A percentile compares a stretch with the other conserved stretches of the same genome.
These are phyloP conservation scores for Myriosclerotinia duriaeana DNA, from an alignment of 2,329 filamentous ascomycete genomes.

Conservation along the genomic window DNA sequence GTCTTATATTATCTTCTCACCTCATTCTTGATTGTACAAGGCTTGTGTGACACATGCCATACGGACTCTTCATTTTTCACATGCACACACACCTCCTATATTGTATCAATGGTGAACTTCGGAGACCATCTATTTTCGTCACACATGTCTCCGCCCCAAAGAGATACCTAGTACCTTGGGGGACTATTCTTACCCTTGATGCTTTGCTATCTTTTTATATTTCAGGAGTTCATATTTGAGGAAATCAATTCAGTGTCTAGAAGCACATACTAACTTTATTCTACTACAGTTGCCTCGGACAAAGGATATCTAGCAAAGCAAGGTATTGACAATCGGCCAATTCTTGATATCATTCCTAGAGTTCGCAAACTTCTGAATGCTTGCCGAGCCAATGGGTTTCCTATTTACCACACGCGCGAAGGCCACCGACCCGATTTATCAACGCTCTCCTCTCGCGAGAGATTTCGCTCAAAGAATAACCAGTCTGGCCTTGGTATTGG, in stretches of 20 bases:
- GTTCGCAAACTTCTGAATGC: constrained; percentile 44
- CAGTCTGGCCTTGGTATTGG: constrained; percentile 50
- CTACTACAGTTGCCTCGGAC: constrained; percentile 12
- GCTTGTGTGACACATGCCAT: too few relatives aligned
- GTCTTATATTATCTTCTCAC: constrained; percentile 12
- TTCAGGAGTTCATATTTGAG: too few relatives aligned
- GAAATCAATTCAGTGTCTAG: neutral
- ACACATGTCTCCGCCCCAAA: neutral
- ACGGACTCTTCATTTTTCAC: neutral
- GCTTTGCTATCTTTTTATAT: neutral
- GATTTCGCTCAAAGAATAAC: constrained; percentile 53
- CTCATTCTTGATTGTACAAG: neutral
- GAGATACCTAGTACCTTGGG: too few relatives aligned
- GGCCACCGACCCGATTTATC: constrained; percentile 56
- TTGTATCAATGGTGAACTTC: neutral
- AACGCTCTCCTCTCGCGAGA: constrained; percentile 55
- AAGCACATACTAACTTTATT: neutral
- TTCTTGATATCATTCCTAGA: constrained; percentile 47
- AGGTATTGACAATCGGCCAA: constrained; percentile 45
- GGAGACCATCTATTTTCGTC: neutral
- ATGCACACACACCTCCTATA: neutral
- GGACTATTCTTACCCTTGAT: neutral
- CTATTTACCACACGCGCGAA: constrained; percentile 52
- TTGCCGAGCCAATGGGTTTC: constrained; percentile 45
- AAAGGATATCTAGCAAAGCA: constrained; percentile 48